Evolutionary conservation across 768 basidiomycete genomes (phyloP), one percentile per base, ranked within the genome.

Genomic region (Lactarius trivialis): DNA sequence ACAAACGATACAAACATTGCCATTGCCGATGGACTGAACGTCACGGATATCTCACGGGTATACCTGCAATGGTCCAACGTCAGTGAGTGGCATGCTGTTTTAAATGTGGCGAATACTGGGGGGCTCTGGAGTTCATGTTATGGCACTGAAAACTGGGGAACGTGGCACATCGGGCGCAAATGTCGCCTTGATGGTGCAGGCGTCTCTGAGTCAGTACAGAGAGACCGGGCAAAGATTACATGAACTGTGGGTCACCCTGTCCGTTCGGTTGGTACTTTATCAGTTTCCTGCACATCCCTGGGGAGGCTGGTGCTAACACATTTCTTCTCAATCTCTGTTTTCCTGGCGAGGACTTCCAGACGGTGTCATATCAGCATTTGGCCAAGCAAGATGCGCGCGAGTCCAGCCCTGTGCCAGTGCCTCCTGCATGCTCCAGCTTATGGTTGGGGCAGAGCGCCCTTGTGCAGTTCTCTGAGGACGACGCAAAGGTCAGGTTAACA

Each of bases 391-490:
- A n/a, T n/a, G 68, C 62, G 78, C 58, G 53, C 43, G 39, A 26
- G 50, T n/a, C n/a, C n/a, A n/a, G n/a, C n/a, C n/a, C n/a, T n/a
- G n/a, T n/a, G n/a, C n/a, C n/a, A n/a, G n/a, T n/a, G 43, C 24
- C 28, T 4, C 26, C 32, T 28, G 28, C 24, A 28, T 36, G 30
- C 36, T 17, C 14, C 36, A 50, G 8, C 24, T 49, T 49, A 52
- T 24, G 5, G 7, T n/a, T 37, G 37, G 43, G 28, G 52, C 49
- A 91, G 86, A 93, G 93, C n/a, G 88, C 85, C 14, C 72, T 97
- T 43, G 84, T 95, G 33, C 91, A 91, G 71, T 95, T 96, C 69
- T 81, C 85, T 0, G 93, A 93, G 70, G 77, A n/a, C n/a, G n/a
- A n/a, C n/a, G n/a, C n/a, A n/a, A n/a, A n/a, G 33, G 75, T 73